Evolutionary conservation across 805 yeast species (phyloP).

Genomic region (Teunomyces tritomae): DNA sequence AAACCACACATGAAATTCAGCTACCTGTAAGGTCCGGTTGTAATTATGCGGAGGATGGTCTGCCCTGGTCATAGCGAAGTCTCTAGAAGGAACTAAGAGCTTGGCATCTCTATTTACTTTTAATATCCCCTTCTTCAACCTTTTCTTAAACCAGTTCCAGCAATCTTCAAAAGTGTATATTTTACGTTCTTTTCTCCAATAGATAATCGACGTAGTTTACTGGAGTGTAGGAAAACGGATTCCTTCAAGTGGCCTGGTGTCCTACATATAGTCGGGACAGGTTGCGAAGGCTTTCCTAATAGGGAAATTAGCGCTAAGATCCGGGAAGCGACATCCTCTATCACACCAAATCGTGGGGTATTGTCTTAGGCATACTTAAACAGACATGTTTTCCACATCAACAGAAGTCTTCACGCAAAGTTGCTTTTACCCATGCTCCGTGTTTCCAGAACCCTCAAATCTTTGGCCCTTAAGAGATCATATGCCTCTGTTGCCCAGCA

Average conservation of each 20-base stretch:
- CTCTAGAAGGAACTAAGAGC: neutral
- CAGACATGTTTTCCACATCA: neutral
- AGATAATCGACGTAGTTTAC: too few species aligned
- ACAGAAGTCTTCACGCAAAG: too few species aligned
- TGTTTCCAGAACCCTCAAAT: neutral
- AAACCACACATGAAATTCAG: neutral
- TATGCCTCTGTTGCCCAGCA: slow-evolving; percentile 19
- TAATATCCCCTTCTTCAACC: too few species aligned
- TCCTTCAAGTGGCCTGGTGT: neutral
- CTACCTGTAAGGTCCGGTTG: neutral
- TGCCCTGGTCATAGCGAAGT: neutral
- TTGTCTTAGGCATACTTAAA: neutral
- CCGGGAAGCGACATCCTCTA: slow-evolving; percentile 1
- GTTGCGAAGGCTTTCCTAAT: neutral
- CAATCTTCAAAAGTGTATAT: too few species aligned
- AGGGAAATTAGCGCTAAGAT: neutral
- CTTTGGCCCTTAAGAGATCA: neutral
- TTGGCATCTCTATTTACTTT: neutral
- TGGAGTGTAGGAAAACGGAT: neutral
- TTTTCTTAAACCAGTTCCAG: too few species aligned
- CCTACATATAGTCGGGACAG: neutral
- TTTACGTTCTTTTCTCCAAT: too few species aligned
- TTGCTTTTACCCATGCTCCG: slow-evolving; percentile 6
- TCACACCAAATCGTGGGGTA: neutral
- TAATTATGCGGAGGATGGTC: neutral